Percentiles rank a stretch among this genome's conserved stretches.
Evolutionary conservation across 2,329 filamentous ascomycete genomes (phyloP).

Genomic region (Aspergillus candidus): DNA sequence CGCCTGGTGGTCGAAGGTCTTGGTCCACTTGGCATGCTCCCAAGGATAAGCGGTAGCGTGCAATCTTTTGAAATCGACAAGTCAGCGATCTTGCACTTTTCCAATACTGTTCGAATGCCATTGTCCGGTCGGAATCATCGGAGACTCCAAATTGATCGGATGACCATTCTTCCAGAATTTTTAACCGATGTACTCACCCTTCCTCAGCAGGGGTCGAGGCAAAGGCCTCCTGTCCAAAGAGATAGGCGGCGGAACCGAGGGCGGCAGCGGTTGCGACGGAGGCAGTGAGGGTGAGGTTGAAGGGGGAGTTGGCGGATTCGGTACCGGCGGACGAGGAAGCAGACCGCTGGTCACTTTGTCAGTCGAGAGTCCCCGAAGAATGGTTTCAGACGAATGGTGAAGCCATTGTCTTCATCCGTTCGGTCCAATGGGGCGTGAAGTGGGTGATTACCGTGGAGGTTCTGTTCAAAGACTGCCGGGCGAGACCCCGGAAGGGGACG

Average conservation of each 20-base stretch:
- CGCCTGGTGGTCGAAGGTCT: slow-evolving; percentile 96
- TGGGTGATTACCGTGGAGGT: slow-evolving; percentile 66
- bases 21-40: slow-evolving; percentile 86
- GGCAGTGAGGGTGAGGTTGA: slow-evolving; percentile 80
- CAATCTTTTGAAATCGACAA: slow-evolving; percentile 55
- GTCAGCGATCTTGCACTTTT: slow-evolving; percentile 21
- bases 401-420: slow-evolving; percentile 24
- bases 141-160: slow-evolving; percentile 8
- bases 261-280: slow-evolving; percentile 80
- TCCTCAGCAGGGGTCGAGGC: slow-evolving; percentile 93
- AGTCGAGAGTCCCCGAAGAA: slow-evolving; percentile 28
- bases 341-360: slow-evolving; percentile 47
- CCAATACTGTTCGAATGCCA: slow-evolving; percentile 12
- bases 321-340: slow-evolving; percentile 66
- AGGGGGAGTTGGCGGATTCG: slow-evolving; percentile 66
- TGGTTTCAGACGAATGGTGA: slow-evolving; percentile 16
- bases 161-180: slow-evolving; percentile 11
- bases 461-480: slow-evolving; percentile 65
- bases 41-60: slow-evolving; percentile 90
- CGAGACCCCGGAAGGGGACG: slow-evolving; percentile 75
- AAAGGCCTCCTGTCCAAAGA: slow-evolving; percentile 81
- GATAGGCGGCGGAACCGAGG: slow-evolving; percentile 82
- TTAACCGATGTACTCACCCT: slow-evolving; percentile 64
- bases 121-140: slow-evolving; percentile 20
- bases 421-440: slow-evolving; percentile 30